phyloP scores from a whole-genome alignment of 2,329 filamentous ascomycete genomes.

The Ceratocystis variospora region DNA sequence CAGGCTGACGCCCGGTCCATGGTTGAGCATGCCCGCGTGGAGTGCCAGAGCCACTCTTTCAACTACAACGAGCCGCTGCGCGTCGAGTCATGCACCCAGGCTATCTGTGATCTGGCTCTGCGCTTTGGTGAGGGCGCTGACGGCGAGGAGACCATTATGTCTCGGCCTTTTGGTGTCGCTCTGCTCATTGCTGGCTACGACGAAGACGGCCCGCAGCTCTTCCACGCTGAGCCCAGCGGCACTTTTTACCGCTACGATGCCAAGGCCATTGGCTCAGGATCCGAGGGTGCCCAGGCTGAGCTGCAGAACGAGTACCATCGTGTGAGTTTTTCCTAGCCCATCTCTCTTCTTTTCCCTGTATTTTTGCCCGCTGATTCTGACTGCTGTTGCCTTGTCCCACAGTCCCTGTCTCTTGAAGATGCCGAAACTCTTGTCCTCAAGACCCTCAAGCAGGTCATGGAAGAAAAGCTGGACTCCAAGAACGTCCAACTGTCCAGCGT shows the following conservation, averaged over 20 bases:
- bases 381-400: not conserved
- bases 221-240: constrained; percentile 93
- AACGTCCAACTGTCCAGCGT: constrained; percentile 97
- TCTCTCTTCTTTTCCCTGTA: not conserved
- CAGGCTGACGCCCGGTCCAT: constrained; percentile 96
- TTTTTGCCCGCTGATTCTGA: not conserved
- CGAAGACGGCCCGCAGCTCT: constrained; percentile 91
- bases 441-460: constrained; percentile 99
- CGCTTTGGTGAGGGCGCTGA: constrained; percentile 95
- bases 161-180: constrained; percentile 88
- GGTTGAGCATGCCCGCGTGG: constrained; percentile 95
- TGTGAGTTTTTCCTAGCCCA: constrained; percentile 29
- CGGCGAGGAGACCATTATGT: constrained; percentile 98
- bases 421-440: constrained; percentile 92
- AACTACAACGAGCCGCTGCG: constrained; percentile 92
- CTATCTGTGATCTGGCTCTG: constrained; percentile 92
- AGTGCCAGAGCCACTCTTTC: constrained; percentile 93
- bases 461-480: constrained; percentile 97
- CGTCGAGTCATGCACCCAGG: constrained; percentile 96
- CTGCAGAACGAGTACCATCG: constrained; percentile 98
- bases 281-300: constrained; percentile 93
- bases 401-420: constrained; percentile 81
- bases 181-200: constrained; percentile 93
- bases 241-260: constrained; percentile 99
- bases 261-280: constrained; percentile 95